Evolutionary conservation across 2,329 filamentous ascomycete genomes (phyloP), one percentile per base, ranked within the genome.

Genomic region (Colletotrichum filicis): DNA sequence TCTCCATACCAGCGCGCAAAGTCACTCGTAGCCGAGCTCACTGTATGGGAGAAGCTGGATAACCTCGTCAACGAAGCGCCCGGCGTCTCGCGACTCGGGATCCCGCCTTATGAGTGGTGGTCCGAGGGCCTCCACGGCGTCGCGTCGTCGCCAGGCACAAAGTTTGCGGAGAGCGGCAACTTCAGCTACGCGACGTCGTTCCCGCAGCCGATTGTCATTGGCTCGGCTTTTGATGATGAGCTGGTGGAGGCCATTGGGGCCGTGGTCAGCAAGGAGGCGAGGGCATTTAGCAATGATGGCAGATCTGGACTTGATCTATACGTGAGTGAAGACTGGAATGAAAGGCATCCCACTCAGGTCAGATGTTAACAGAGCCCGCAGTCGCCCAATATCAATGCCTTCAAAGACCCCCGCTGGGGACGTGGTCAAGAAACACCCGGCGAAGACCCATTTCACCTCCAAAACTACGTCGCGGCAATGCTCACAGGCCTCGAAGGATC

Each of bases 341-440:
- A 24, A 5, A 4, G 30, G 8, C 42, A 5, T 14, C 1, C 3
- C 30, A 14, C n/a, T 19, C 9, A 35, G 3, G 28, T 9, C 8
- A 42, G 3, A 53, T 57, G 32, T 32, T 66, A 5, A 66, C 16
- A 14, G 19, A 42, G 28, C 5, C 24, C 14, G 0, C 1, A 73
- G 70, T 91, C 92, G 0, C 92, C 92, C 0, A 92, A 93, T 76
- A 91, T 93, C 79, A 93, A 92, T 76, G 86, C 89, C 0, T 93
- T 89, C 82, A 87, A 87, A 49, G 90, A 92, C 76, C 90, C 91
- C 0, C 83, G 91, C 30, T 91, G 90, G 90, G 90, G 90, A 1
- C 83, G 90, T 9, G 90, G 90, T 0, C 85, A 87, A 74, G 89
- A 92, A 76, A 91, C 90, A 0, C 89, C 90, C 0, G 89, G 89